These are phyloP conservation scores for Penicillium cinerascens DNA, from an alignment of 495 filamentous ascomycete species.

Conservation along the genomic window DNA sequence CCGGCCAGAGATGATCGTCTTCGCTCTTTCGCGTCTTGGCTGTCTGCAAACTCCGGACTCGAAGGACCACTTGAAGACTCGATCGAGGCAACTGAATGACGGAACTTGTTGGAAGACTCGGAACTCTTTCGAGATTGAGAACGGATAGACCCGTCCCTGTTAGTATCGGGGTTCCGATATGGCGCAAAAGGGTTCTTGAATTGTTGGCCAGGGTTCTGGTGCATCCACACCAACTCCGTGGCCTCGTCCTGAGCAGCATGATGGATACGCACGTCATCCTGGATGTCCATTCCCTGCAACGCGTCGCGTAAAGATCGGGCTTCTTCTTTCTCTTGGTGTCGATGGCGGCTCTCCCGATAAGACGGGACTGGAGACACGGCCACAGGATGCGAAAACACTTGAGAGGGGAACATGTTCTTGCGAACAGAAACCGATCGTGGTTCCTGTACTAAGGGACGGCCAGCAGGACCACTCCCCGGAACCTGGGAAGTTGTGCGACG, in stretches of 20 bases:
- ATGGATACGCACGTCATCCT: conserved; percentile 67
- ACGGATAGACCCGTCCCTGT: conserved; percentile 50
- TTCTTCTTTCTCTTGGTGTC: conserved; percentile 87
- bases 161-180: conserved; percentile 48
- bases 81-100: conserved; percentile 19
- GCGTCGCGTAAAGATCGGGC: conserved; percentile 72
- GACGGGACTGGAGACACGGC: conserved; percentile 49
- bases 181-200: conserved; percentile 55
- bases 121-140: conserved; percentile 42
- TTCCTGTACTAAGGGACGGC: conserved; percentile 46
- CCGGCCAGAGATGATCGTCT: conserved; percentile 23
- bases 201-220: conserved; percentile 63
- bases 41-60: conserved; percentile 19
- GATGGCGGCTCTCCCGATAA: conserved; percentile 75
- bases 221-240: conserved; percentile 80
- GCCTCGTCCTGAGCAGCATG: conserved; percentile 80
- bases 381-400: conserved; percentile 26
- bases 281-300: conserved; percentile 72
- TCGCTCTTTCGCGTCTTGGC: not conserved
- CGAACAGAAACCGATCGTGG: conserved; percentile 34
- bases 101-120: conserved; percentile 11
- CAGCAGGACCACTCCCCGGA: conserved; percentile 25
- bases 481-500: conserved; percentile 40
- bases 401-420: conserved; percentile 43
- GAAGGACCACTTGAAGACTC: conserved; percentile 24